phyloP scores from a whole-genome alignment of 2,329 filamentous ascomycete species.

The Sclerotiophoma versabilis region DNA sequence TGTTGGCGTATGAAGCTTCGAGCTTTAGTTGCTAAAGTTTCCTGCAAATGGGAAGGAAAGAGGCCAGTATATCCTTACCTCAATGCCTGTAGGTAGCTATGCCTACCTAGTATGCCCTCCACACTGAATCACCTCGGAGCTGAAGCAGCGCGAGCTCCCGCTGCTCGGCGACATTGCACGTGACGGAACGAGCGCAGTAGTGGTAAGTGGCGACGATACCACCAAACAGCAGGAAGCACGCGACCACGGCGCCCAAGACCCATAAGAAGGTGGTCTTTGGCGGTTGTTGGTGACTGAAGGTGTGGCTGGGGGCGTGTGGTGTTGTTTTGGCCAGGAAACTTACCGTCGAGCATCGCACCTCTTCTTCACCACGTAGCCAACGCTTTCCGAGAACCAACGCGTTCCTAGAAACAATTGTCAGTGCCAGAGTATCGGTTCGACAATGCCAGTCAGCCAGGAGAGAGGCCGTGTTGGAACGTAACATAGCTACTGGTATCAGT shows the following conservation, averaged over 20 bases:
- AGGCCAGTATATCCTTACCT: neutral
- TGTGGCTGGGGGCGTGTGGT: neutral
- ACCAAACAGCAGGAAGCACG: neutral
- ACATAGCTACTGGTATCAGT: too few relatives aligned
- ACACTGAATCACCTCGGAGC: neutral
- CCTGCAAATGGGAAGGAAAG: neutral
- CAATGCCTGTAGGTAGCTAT: neutral
- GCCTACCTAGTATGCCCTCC: neutral
- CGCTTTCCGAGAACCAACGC: too few relatives aligned
- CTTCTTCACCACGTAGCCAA: neutral
- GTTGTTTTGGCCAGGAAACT: neutral
- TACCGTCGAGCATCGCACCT: neutral
- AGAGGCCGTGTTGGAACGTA: too few relatives aligned
- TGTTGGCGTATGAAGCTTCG: neutral
- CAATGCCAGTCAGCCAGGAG: too few relatives aligned
- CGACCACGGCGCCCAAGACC: neutral
- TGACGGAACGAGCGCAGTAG: neutral
- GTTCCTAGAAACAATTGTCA: too few relatives aligned
- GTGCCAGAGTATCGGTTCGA: too few relatives aligned
- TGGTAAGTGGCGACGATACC: neutral
- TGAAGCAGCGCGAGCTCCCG: slow-evolving; percentile 1
- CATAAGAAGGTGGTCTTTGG: neutral
- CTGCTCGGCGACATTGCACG: neutral
- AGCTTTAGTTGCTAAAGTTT: neutral
- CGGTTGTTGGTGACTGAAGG: neutral